Conservation (phyloP, 2,329 filamentous ascomycete species). For the Coniochaeta pulveracea region DNA sequence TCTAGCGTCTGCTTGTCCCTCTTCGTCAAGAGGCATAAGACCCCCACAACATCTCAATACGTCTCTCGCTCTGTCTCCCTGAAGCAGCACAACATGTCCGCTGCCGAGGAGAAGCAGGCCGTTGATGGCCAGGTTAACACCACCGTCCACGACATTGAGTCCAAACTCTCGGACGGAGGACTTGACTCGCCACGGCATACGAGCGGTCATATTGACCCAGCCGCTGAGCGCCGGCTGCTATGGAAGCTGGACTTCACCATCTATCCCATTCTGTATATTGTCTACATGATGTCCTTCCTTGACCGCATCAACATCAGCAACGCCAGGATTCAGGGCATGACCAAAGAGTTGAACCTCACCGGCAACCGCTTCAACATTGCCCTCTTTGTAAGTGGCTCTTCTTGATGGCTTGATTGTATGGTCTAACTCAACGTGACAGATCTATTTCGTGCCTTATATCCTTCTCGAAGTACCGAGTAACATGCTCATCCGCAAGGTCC, state of each 20-base stretch:
- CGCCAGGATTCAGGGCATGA: slow-evolving; percentile 30
- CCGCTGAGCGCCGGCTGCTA: slow-evolving; percentile 23
- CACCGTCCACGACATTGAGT: neutral
- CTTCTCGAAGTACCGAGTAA: slow-evolving; percentile 29
- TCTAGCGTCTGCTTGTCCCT: neutral
- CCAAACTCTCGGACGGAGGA: neutral
- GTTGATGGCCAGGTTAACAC: neutral
- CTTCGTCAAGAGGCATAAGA: neutral
- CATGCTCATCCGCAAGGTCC: slow-evolving; percentile 25
- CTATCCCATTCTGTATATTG: slow-evolving; percentile 26
- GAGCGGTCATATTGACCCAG: slow-evolving; percentile 16
- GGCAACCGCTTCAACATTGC: slow-evolving; percentile 31
- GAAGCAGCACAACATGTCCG: neutral
- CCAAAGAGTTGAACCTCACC: slow-evolving; percentile 26
- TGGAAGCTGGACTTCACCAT: slow-evolving; percentile 29
- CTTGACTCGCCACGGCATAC: neutral
- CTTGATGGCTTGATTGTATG: too few relatives aligned
- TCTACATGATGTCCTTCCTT: slow-evolving; percentile 29
- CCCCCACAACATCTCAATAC: too few relatives aligned
- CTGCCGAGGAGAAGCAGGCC: neutral
- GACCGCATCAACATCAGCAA: slow-evolving; percentile 37
- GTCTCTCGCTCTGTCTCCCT: too few relatives aligned
- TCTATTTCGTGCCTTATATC: slow-evolving; percentile 25
- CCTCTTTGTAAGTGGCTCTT: slow-evolving; percentile 25
- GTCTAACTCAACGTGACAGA: too few relatives aligned